Conservation (phyloP, 1,284 basidiomycete genomes). For the Ceraceosorus bombacis region DNA sequence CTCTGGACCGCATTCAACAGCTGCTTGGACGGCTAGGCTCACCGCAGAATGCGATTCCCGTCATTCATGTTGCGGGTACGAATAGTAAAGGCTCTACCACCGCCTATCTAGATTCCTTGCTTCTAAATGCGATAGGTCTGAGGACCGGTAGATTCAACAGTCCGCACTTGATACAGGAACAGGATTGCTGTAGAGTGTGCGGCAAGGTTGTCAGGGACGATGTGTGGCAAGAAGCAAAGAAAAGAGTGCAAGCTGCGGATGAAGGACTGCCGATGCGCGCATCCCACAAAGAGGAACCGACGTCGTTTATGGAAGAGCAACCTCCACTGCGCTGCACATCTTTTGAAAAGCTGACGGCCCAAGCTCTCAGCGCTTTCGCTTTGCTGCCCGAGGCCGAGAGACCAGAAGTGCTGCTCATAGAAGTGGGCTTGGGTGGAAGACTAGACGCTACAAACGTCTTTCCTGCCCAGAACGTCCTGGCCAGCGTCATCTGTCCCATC, state of each 20-base stretch:
- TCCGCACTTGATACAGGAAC: conserved; percentile 73
- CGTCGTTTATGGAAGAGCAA: conserved; percentile 11
- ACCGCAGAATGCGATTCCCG: conserved; percentile 55
- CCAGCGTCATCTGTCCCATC: conserved; percentile 74
- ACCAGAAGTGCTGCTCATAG: conserved; percentile 76
- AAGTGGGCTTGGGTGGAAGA: conserved; percentile 89
- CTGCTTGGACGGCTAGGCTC: too few relatives aligned
- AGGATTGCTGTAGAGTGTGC: conserved; percentile 71
- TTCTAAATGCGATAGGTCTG: conserved; percentile 55
- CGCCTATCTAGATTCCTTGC: conserved; percentile 69
- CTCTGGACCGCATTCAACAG: too few relatives aligned
- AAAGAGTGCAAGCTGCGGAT: conserved; percentile 9
- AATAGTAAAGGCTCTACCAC: conserved; percentile 96
- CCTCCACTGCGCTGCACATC: conserved; percentile 28
- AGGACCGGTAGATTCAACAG: conserved; percentile 80
- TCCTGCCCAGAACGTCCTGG: conserved; percentile 62
- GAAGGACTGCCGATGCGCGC: neutral
- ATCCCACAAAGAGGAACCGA: neutral
- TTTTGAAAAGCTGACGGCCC: conserved; percentile 53
- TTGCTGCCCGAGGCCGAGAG: conserved; percentile 39
- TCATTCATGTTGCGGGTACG: conserved; percentile 87
- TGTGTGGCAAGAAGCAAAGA: conserved; percentile 11
- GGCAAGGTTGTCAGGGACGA: conserved; percentile 54
- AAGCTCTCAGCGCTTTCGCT: conserved; percentile 38
- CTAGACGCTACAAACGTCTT: conserved; percentile 84